Conservation (phyloP, 1,284 basidiomycete species). For the Pseudozyma hubeiensis region DNA sequence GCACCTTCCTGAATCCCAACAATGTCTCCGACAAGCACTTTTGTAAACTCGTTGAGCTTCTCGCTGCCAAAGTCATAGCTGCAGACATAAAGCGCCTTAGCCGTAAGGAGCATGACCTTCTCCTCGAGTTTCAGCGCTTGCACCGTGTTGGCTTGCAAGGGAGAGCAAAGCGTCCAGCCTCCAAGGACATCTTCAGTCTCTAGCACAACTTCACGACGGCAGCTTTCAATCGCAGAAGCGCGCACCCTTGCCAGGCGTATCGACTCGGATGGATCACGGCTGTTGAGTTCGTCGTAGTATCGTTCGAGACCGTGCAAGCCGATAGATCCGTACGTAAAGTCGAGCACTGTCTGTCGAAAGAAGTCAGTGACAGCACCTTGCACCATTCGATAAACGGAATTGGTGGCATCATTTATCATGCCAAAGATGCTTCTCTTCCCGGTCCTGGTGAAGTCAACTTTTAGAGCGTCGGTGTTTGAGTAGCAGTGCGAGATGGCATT, state of each 20-base stretch:
- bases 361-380: slow-evolving; percentile 82
- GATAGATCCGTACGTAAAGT: slow-evolving; percentile 53
- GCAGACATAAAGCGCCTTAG: slow-evolving; percentile 75
- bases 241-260: slow-evolving; percentile 87
- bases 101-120: slow-evolving; percentile 84
- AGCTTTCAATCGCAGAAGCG: slow-evolving; percentile 56
- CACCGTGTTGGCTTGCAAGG: slow-evolving; percentile 82
- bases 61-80: slow-evolving; percentile 77
- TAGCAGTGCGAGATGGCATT: slow-evolving; percentile 63
- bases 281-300: slow-evolving; percentile 74
- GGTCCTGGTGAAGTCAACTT: slow-evolving; percentile 93
- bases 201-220: slow-evolving; percentile 25
- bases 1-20: slow-evolving; percentile 82
- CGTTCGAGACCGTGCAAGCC: slow-evolving; percentile 43
- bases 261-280: slow-evolving; percentile 87
- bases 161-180: slow-evolving; percentile 92
- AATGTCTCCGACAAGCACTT: slow-evolving; percentile 86
- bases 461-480: slow-evolving; percentile 79
- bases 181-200: slow-evolving; percentile 83
- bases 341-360: slow-evolving; percentile 79
- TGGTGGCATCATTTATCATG: slow-evolving; percentile 71
- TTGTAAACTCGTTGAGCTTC: slow-evolving; percentile 69
- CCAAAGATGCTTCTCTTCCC: slow-evolving; percentile 92
- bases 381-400: slow-evolving; percentile 57
- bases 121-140: slow-evolving; percentile 75